These are phyloP conservation scores for Talaromyces atroroseus DNA, from an alignment of 2,329 filamentous ascomycete genomes.

Conservation along the genomic window DNA sequence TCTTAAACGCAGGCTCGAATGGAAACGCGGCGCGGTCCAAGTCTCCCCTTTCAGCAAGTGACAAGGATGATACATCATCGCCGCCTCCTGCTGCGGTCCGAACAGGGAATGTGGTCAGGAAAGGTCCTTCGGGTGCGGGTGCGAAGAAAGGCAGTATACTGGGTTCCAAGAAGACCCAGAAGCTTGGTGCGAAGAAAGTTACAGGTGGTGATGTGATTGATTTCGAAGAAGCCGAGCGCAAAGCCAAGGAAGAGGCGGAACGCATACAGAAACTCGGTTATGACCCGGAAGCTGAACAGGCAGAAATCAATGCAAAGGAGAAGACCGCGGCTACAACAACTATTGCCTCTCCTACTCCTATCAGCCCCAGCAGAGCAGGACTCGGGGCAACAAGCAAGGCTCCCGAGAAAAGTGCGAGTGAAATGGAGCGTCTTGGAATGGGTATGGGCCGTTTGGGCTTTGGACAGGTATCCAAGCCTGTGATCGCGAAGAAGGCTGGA, in stretches of 20 bases:
- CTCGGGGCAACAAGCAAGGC: conserved; percentile 55
- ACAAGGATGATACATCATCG: conserved; percentile 48
- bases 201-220: conserved; percentile 70
- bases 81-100: conserved; percentile 62
- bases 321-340: conserved; percentile 52
- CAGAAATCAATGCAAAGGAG: conserved; percentile 34
- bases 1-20: conserved; percentile 65
- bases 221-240: conserved; percentile 95
- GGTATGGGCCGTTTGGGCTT: conserved; percentile 80
- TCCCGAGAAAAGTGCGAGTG: conserved; percentile 58
- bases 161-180: conserved; percentile 73
- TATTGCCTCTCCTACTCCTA: conserved; percentile 69
- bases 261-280: conserved; percentile 93
- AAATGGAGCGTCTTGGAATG: conserved; percentile 87
- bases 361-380: conserved; percentile 58
- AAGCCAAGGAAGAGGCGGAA: conserved; percentile 95
- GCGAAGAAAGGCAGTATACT: conserved; percentile 81
- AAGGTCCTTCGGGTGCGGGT: conserved; percentile 57
- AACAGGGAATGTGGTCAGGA: conserved; percentile 75
- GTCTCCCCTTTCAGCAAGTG: conserved; percentile 65
- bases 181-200: conserved; percentile 91
- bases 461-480: conserved; percentile 67
- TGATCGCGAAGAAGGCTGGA: conserved; percentile 69
- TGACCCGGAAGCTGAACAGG: conserved; percentile 80
- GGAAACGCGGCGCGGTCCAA: conserved; percentile 69